Evolutionary conservation across 1,284 basidiomycete genomes (phyloP).

Genomic region (Schizopora paradoxa): DNA sequence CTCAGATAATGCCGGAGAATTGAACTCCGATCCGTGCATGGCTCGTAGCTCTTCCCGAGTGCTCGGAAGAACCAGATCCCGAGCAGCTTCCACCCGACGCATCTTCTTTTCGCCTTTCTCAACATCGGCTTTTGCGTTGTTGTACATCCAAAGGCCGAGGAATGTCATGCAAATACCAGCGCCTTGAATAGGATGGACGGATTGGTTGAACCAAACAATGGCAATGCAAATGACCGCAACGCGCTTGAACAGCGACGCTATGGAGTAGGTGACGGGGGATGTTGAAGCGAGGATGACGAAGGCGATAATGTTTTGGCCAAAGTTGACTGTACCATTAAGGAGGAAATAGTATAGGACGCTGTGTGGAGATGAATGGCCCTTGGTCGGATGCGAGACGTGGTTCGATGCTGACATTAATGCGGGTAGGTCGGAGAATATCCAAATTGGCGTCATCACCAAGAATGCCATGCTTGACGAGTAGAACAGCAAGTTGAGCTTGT

Average conservation of each 20-base stretch:
- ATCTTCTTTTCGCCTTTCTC: conserved; percentile 88
- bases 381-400: conserved; percentile 44
- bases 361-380: conserved; percentile 44
- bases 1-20: conserved; percentile 27
- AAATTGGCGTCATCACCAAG: conserved; percentile 90
- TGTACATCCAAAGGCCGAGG: conserved; percentile 92
- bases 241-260: conserved; percentile 96
- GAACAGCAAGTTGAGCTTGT: conserved; percentile 95
- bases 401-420: conserved; percentile 46
- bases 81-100: conserved; percentile 75
- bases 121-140: conserved; percentile 89
- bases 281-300: conserved; percentile 94
- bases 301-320: conserved; percentile 95
- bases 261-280: conserved; percentile 97
- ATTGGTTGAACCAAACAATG: conserved; percentile 94
- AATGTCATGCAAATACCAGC: conserved; percentile 89
- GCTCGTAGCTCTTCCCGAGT: conserved; percentile 53
- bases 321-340: conserved; percentile 94
- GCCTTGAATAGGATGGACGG: conserved; percentile 80
- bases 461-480: conserved; percentile 96
- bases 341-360: conserved; percentile 73
- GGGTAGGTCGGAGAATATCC: conserved; percentile 82
- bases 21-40: conserved; percentile 35
- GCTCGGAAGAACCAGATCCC: conserved; percentile 67
- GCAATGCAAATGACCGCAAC: conserved; percentile 98